Evolutionary conservation across 768 basidiomycete genomes (phyloP), one percentile per base, ranked within the genome.

Genomic region (Amanita fuliginea): DNA sequence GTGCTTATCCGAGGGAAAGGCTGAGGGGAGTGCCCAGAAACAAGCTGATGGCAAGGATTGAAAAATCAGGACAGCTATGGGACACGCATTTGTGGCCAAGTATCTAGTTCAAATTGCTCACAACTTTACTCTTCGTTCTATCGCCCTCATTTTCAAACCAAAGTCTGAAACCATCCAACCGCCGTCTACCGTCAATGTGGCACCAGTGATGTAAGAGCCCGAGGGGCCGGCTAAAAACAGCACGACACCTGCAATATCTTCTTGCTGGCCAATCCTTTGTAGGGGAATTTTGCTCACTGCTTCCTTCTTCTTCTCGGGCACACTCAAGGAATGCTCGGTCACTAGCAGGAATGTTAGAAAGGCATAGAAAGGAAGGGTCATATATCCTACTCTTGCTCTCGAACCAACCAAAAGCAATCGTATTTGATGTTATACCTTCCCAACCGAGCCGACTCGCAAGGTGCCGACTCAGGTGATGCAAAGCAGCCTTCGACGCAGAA

Each of bases 241-340:
- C 37, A 75, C 78, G 14, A 80, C 69, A 0, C 79, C 82, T 1
- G 73, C 78, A 19, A 85, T 73, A 56, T 86, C 83, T 57, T 83
- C 79, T 1, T 78, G 72, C 16, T 67, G 69, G 4, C 84, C 83
- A 42, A 84, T 74, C 8, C 80, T 67, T 13, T 64, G 66, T 46
- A 74, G 62, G 2, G 81, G 80, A 16, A 78, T 8, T 10, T 43
- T 43, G 42, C 28, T 64, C 19, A 59, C 56, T 0, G 63, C 63
- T 6, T 69, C 57, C 49, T 83, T 64, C 8, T 58, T 51, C 9
- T 77, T 70, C 32, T 77, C 73, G 13, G 61, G 57, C 3, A 64
- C 61, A 18, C 71, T 67, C 32, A 84, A 62, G 8, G 74, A 76
- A 24, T 73, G 68, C 5, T 70, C 70, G 60, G 77, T 80, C 74